Conservation (phyloP, 2,329 filamentous ascomycete species). For the Sarocladiaceae sp. region DNA sequence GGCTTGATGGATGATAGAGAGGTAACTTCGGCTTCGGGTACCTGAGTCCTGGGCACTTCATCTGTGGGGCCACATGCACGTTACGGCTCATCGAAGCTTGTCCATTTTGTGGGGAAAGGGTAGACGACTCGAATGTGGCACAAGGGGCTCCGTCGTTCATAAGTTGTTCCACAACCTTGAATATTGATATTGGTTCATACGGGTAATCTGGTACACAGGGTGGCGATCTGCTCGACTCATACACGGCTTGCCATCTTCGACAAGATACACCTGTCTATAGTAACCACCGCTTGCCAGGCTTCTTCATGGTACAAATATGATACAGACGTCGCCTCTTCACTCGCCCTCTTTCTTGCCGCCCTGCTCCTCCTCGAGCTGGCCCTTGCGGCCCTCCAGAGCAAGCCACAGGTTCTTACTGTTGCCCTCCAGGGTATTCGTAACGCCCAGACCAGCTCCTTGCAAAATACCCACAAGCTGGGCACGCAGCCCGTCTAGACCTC, state of each 20-base stretch:
- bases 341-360: constrained; percentile 14
- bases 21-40: no score
- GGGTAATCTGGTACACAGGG: no score
- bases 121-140: no score
- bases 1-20: no score
- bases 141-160: no score
- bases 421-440: constrained; percentile 75
- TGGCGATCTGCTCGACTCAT: no score
- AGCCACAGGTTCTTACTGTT: constrained; percentile 78
- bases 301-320: neutral
- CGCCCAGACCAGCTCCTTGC: constrained; percentile 68
- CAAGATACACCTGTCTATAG: neutral
- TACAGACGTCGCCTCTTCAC: neutral
- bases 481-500: constrained; percentile 73
- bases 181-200: no score
- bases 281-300: neutral
- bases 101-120: neutral
- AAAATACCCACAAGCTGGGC: constrained; percentile 76
- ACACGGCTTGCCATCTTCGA: neutral
- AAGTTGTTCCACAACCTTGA: no score
- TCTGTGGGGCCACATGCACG: constrained; percentile 3
- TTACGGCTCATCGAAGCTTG: neutral
- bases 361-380: constrained; percentile 63
- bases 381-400: constrained; percentile 75
- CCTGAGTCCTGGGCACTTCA: neutral